These are phyloP conservation scores for Amorphotheca resinae DNA, from an alignment of 495 filamentous ascomycete species.

Conservation along the genomic window DNA sequence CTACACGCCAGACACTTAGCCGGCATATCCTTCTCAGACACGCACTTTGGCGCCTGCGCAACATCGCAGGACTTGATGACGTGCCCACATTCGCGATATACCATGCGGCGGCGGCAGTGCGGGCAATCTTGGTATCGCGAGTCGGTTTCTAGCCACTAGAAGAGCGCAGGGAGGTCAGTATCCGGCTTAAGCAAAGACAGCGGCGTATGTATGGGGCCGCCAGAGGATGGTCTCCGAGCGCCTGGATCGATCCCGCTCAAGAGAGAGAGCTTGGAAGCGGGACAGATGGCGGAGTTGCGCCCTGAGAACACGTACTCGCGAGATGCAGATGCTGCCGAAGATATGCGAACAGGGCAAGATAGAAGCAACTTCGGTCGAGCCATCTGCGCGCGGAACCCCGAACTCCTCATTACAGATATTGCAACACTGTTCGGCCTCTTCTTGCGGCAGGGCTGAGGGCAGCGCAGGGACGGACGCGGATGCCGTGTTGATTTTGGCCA, in stretches of 20 bases:
- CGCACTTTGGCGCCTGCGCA: background rate
- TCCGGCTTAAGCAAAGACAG: no score
- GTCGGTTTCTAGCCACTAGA: constrained; percentile 11
- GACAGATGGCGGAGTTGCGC: no score
- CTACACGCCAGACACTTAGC: constrained; percentile 12
- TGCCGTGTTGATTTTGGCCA: no score
- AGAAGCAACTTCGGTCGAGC: constrained; percentile 3
- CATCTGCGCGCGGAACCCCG: background rate
- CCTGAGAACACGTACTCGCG: background rate
- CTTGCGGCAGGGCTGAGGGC: no score
- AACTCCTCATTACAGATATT: constrained; percentile 9
- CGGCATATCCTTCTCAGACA: constrained; percentile 11
- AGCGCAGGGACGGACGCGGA: no score
- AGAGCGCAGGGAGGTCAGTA: no score
- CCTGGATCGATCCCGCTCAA: no score
- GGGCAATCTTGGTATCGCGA: constrained; percentile 18
- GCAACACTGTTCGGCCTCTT: constrained; percentile 2
- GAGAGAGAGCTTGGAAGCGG: no score
- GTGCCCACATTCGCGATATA: constrained; percentile 17
- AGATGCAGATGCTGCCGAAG: constrained; percentile 16
- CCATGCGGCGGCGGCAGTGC: constrained; percentile 13
- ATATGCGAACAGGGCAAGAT: constrained; percentile 17
- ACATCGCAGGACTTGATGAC: constrained; percentile 4
- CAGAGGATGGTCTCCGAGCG: no score
- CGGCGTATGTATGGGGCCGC: no score